These are phyloP conservation scores for Teratosphaeria zuluensis DNA, from an alignment of 2,329 filamentous ascomycete species.

Conservation along the genomic window DNA sequence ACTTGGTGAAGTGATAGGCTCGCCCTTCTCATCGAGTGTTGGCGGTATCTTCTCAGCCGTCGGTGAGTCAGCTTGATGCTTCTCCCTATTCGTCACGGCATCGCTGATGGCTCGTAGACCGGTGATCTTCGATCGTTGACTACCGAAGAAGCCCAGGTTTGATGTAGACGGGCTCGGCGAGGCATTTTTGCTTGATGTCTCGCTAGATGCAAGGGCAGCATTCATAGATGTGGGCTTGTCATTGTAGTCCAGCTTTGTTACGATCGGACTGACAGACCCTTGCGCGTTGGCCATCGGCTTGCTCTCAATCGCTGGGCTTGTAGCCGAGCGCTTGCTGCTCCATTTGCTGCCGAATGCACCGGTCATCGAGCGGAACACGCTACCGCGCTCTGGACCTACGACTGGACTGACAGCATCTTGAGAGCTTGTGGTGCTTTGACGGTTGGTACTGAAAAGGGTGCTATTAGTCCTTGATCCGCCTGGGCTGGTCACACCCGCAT, in stretches of 20 bases:
- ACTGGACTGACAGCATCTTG: slow-evolving; percentile 23
- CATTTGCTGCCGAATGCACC: slow-evolving; percentile 14
- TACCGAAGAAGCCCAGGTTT: slow-evolving; percentile 27
- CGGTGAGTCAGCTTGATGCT: slow-evolving; percentile 23
- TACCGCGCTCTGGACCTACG: not conserved
- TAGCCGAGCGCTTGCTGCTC: slow-evolving; percentile 16
- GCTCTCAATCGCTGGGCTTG: slow-evolving; percentile 12
- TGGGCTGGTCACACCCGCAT: slow-evolving; percentile 27
- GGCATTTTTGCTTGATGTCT: slow-evolving; percentile 32
- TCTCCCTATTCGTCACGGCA: slow-evolving; percentile 47
- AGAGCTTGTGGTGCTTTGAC: not conserved
- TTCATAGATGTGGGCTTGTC: slow-evolving; percentile 15
- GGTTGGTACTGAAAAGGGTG: slow-evolving; percentile 11
- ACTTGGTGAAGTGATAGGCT: slow-evolving; percentile 52
- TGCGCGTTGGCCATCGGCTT: slow-evolving; percentile 32
- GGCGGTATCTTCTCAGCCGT: slow-evolving; percentile 17
- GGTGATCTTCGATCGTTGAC: slow-evolving; percentile 39
- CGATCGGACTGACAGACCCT: slow-evolving; percentile 42
- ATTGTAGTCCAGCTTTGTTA: slow-evolving; percentile 47
- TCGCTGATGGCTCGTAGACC: slow-evolving; percentile 84
- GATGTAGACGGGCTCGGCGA: slow-evolving; percentile 20
- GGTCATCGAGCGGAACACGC: slow-evolving; percentile 2
- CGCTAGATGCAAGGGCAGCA: slow-evolving; percentile 15
- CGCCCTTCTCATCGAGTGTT: slow-evolving; percentile 32
- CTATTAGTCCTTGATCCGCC: slow-evolving; percentile 56